Base-by-base conservation (phyloP, 257 asterid species). In the Solanum phureja region DNA sequence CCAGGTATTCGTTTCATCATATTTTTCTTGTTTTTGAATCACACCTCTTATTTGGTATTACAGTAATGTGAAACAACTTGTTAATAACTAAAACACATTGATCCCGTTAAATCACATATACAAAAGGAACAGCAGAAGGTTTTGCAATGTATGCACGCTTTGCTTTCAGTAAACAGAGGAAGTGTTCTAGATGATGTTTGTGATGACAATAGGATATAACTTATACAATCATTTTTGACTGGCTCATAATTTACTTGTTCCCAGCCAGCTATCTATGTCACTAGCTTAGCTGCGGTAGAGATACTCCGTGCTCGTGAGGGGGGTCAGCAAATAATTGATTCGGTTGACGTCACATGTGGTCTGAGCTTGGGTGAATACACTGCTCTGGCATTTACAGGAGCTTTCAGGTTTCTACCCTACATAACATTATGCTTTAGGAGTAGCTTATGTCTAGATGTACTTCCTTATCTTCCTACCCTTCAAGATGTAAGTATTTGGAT, bases 281-380 rank as follows among this genome's bases (percentile, higher is more conserved):
- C 99, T 87, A 97, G 99, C 95, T 93, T 96, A 91, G 99, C 99
- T 89, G 99, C 99, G 29, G 98, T 97, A 35, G 99, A 97, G 93
- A 95, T 97, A 72, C 99, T 97, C 89, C 94, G 98, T 29, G 95
- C 98, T 87, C 94, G 95, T 89, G 99, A 97, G 31, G 99, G 98
- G 83, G 99, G 99, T 82, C 98, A 95, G 89, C 93, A 91, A 90
- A 94, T 96, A 87, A 97, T 96, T 87, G 98, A 97, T 89, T 93
- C 95, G 64, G 99, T 95, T 76, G 99, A 96, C 85, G 98, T 96
- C 76, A 94, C 99, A 23, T 95, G 99, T 87, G 99, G 99, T 82
- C 94, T 97, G 49, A 97, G 99, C 94, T 90, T 97, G 91, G 99
- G 99, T 56, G 99, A 97, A 87, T 96, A 97, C 91, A 96, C 99